A percentile compares a stretch with the other conserved stretches of the same genome.
Conservation (phyloP, 2,329 filamentous ascomycete species). For the Zalaria obscura region DNA sequence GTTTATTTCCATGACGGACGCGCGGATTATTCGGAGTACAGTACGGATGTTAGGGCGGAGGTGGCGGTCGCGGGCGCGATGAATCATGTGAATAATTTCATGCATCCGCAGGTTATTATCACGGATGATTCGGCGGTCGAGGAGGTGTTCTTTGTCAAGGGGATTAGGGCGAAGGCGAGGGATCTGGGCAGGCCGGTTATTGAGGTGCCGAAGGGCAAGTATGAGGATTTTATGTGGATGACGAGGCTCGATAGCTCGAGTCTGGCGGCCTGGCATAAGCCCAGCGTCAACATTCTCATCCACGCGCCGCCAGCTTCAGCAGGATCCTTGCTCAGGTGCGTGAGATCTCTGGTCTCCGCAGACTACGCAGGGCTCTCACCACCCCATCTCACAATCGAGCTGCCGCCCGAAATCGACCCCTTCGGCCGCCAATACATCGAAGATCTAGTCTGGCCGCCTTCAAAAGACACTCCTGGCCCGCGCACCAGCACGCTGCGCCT, state of each 20-base stretch:
- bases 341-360: constrained; percentile 59
- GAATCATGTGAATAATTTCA: constrained; percentile 54
- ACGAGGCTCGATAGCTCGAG: constrained; percentile 61
- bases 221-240: constrained; percentile 60
- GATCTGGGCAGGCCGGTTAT: constrained; percentile 50
- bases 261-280: constrained; percentile 62
- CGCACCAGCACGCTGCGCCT: constrained; percentile 43
- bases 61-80: constrained; percentile 50
- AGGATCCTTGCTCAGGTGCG: constrained; percentile 60
- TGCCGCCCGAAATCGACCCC: constrained; percentile 57
- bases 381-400: constrained; percentile 71
- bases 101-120: constrained; percentile 65
- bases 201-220: constrained; percentile 52
- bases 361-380: constrained; percentile 58
- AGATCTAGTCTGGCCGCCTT: constrained; percentile 54
- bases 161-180: constrained; percentile 41
- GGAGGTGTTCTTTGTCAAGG: constrained; percentile 51
- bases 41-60: constrained; percentile 56
- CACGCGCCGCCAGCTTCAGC: constrained; percentile 58
- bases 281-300: constrained; percentile 69
- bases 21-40: constrained; percentile 56
- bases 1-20: constrained; percentile 61
- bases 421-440: constrained; percentile 49
- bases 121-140: constrained; percentile 56
- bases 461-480: constrained; percentile 29